A percentile compares a stretch with the other conserved stretches of the same genome.
These are phyloP conservation scores for Heterobasidion parviporum DNA, from an alignment of 1,284 basidiomycete genomes.

Conservation along the genomic window DNA sequence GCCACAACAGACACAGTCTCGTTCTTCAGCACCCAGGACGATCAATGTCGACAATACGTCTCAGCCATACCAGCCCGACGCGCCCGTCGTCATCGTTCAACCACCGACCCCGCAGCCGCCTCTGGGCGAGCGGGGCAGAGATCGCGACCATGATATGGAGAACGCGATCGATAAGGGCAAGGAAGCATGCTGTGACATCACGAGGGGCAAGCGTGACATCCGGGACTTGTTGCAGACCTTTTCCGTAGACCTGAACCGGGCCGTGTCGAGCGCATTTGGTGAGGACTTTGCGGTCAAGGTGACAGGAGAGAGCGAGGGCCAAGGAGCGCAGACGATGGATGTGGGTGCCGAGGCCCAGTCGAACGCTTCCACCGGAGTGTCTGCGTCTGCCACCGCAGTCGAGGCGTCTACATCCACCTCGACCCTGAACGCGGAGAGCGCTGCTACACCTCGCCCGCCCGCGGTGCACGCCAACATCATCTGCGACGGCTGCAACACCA, in stretches of 20 bases:
- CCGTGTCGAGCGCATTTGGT: conserved; percentile 40
- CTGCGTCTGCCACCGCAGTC: neutral
- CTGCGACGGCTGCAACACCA: conserved; percentile 51
- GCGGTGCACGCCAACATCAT: conserved; percentile 31
- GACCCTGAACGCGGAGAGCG: neutral
- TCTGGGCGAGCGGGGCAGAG: too few relatives aligned
- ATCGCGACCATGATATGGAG: neutral
- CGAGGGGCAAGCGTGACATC: conserved; percentile 35
- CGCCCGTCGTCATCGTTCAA: neutral
- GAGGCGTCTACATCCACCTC: neutral
- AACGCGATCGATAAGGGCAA: neutral
- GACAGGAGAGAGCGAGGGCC: neutral
- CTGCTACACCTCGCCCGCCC: conserved; percentile 6
- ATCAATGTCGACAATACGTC: neutral
- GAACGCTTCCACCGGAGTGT: neutral
- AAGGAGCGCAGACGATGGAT: neutral
- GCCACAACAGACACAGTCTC: neutral
- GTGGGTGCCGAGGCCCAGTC: neutral
- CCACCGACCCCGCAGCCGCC: neutral
- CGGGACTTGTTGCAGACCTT: conserved; percentile 44
- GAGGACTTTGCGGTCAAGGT: conserved; percentile 11
- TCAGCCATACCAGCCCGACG: neutral
- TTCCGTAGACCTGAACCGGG: conserved; percentile 45
- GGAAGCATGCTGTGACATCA: conserved; percentile 40
- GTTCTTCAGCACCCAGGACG: neutral